These are phyloP conservation scores for Musa schizocarpa DNA, from an alignment of 176 grass and related monocot species.

Conservation along the genomic window DNA sequence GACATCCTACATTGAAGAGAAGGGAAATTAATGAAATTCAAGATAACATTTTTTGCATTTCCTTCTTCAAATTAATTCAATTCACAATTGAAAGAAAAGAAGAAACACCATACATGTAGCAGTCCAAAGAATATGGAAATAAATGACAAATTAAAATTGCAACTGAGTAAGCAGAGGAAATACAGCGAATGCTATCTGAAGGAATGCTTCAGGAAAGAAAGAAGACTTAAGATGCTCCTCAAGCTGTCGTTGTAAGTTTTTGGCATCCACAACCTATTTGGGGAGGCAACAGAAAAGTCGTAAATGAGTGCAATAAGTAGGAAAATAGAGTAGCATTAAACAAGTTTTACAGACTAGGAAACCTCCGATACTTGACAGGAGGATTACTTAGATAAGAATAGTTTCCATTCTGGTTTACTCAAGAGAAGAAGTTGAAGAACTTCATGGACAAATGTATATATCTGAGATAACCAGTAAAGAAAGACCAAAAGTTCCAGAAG, in stretches of 20 bases:
- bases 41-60: background rate
- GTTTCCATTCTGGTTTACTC: background rate
- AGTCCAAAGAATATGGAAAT: slow-evolving; percentile 4
- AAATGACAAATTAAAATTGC: slow-evolving; percentile 12
- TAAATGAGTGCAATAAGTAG: background rate
- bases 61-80: background rate
- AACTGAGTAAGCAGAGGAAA: slow-evolving; percentile 14
- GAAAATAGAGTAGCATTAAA: background rate
- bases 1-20: slow-evolving; percentile 48
- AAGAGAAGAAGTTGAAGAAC: background rate
- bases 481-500: background rate
- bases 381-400: background rate
- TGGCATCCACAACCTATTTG: slow-evolving; percentile 75
- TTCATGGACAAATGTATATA: background rate
- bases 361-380: background rate
- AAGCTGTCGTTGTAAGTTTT: slow-evolving; percentile 86
- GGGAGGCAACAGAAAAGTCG: slow-evolving; percentile 5
- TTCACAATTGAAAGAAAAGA: background rate
- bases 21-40: slow-evolving; percentile 1
- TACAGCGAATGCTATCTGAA: slow-evolving; percentile 98
- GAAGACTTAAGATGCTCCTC: slow-evolving; percentile 52
- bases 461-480: background rate
- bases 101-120: slow-evolving; percentile 3
- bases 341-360: background rate
- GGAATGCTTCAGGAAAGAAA: slow-evolving; percentile 86